phyloP scores from a whole-genome alignment of 495 filamentous ascomycete species.

The Corynascus novoguineensis region DNA sequence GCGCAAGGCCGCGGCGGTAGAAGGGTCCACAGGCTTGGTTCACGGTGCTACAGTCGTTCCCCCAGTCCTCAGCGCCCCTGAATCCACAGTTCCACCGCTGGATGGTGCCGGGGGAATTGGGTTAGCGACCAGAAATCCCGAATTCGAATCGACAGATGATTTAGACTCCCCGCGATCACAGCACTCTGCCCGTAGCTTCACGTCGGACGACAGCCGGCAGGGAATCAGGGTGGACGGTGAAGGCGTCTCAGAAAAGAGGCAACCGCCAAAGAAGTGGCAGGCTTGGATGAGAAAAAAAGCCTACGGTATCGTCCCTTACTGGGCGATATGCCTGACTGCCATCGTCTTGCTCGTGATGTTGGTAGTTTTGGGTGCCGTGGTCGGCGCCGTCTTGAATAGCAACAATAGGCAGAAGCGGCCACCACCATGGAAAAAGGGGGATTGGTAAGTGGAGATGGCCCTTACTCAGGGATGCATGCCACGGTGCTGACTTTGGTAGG shows the following conservation, averaged over 20 bases:
- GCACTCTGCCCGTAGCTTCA: conserved; percentile 45
- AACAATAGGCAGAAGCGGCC: conserved; percentile 27
- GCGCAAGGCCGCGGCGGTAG: conserved; percentile 18
- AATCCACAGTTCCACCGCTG: conserved; percentile 20
- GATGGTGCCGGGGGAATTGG: conserved; percentile 50
- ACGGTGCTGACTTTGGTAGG: conserved; percentile 22
- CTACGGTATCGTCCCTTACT: conserved; percentile 61
- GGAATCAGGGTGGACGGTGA: conserved; percentile 38
- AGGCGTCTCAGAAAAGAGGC: conserved; percentile 39
- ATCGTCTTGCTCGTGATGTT: conserved; percentile 54
- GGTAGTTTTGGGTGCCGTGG: conserved; percentile 56
- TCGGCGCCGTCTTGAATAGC: conserved; percentile 35
- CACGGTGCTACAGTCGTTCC: neutral
- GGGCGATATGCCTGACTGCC: conserved; percentile 56
- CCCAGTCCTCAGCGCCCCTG: neutral
- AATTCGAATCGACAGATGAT: conserved; percentile 50
- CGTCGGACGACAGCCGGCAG: conserved; percentile 40
- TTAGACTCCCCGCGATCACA: conserved; percentile 49
- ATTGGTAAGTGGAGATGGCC: conserved; percentile 19
- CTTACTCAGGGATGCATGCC: neutral
- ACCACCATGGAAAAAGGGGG: conserved; percentile 21
- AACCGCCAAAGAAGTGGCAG: conserved; percentile 50
- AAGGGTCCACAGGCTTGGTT: neutral
- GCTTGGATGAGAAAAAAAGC: conserved; percentile 51
- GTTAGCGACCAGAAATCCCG: conserved; percentile 49